A percentile compares a stretch with the other conserved stretches of the same genome.
phyloP scores from a whole-genome alignment of 2,329 filamentous ascomycete species.

The Didymella pinodella region DNA sequence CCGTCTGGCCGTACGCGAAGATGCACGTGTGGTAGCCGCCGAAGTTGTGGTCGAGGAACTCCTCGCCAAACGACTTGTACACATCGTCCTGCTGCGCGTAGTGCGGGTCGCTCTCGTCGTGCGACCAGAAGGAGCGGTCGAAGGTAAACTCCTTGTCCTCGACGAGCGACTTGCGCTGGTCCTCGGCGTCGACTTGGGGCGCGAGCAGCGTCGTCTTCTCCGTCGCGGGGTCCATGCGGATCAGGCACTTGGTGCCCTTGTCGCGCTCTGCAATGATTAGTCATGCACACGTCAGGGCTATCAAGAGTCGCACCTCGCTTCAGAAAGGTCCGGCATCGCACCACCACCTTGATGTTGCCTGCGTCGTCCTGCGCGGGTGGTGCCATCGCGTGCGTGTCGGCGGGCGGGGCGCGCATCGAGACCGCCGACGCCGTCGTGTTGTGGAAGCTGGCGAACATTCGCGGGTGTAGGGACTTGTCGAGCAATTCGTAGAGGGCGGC shows the following conservation, averaged over 20 bases:
- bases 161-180: slow-evolving; percentile 68
- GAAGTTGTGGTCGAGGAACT: slow-evolving; percentile 99
- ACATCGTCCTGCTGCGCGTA: slow-evolving; percentile 94
- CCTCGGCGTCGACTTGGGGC: slow-evolving; percentile 66
- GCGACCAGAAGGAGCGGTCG: slow-evolving; percentile 98
- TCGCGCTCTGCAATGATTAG: slow-evolving; percentile 72
- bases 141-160: slow-evolving; percentile 95
- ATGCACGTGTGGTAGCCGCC: slow-evolving; percentile 99
- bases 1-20: slow-evolving; percentile 97
- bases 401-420: slow-evolving; percentile 54
- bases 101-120: slow-evolving; percentile 77
- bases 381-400: slow-evolving; percentile 45
- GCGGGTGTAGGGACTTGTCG: slow-evolving; percentile 37
- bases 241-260: slow-evolving; percentile 81
- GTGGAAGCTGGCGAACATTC: slow-evolving; percentile 43
- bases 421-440: slow-evolving; percentile 53
- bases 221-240: slow-evolving; percentile 87
- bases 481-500: slow-evolving; percentile 36
- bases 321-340: slow-evolving; percentile 58
- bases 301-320: slow-evolving; percentile 50
- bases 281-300: neutral
- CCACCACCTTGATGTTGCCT: slow-evolving; percentile 61
- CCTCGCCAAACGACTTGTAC: slow-evolving; percentile 91
- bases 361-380: slow-evolving; percentile 51
- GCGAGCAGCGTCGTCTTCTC: slow-evolving; percentile 83